Evolutionary conservation across 139 green algal genomes (phyloP), one percentile per base, ranked within the genome.

Genomic region (Chlamydomonas schloesseri): DNA sequence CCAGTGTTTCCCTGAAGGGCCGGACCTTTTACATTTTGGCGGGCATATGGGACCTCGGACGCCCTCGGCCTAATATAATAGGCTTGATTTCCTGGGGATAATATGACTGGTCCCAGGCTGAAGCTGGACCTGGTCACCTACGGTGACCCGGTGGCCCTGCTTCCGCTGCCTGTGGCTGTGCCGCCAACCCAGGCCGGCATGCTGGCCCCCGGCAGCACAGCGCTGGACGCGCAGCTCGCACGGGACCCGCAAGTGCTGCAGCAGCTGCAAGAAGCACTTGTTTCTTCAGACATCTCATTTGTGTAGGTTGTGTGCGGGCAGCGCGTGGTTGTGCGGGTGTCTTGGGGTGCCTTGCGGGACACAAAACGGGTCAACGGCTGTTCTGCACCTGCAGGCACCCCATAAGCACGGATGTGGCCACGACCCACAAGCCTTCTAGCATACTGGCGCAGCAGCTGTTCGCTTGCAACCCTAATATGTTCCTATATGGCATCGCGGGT

Each of bases 101-200:
- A 2, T 5, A 84, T 84, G 77, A 15, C 77, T 14, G 42, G 15
- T 0, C 79, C 64, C 14, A 24, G 79, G 18, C 76, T 71, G 20
- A 87, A 87, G 33, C 69, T 87, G 9, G 81, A 87, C 57, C 57
- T 87, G 20, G 29, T 87, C n/a, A 58, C 55, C 6, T 79, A 68
- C 62, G 50, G 71, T 3, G 81, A 87, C 81, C 81, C 55, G n/a
- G 81, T 55, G 33, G 36, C 50, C 2, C 69, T 87, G 3, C 53
- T 87, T 14, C 69, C 50, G 31, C 50, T 87, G 55, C 81, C 81
- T 18, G 8, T 87, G 21, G 42, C 69, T 14, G 15, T 2, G 36
- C 33, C 46, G 53, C 69, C 55, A 11, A 72, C 68, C 0, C 31
- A 28, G 1, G 47, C 53, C 1, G 31, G 21, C 0, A 5, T 79